Evolutionary conservation across 2,329 filamentous ascomycete species (phyloP).

Genomic region (Trichoderma citrinoviride): DNA sequence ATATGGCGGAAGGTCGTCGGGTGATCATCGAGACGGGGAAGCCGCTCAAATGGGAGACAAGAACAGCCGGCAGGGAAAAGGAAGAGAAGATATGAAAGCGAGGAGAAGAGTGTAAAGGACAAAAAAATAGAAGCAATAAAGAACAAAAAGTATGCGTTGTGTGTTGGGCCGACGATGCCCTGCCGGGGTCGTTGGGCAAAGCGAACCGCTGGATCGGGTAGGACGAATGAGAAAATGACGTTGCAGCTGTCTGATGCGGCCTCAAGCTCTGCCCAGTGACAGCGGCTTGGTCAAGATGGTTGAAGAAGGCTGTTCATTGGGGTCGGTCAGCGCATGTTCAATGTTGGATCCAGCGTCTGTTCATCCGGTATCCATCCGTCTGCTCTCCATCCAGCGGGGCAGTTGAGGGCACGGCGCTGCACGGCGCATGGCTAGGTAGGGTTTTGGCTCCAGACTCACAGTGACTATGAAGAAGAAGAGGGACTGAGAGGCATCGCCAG

Average conservation of each 20-base stretch:
- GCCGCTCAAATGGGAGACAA: neutral
- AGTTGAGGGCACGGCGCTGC: neutral
- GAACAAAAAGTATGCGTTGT: neutral
- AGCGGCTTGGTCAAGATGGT: slow-evolving; percentile 13
- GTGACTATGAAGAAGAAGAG: slow-evolving; percentile 8
- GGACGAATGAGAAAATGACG: slow-evolving; percentile 14
- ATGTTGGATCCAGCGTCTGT: too few relatives aligned
- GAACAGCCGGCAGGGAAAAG: neutral
- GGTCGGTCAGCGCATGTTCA: slow-evolving; percentile 13
- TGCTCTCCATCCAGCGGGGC: slow-evolving; percentile 13
- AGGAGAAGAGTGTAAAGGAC: neutral
- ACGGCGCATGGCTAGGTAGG: neutral
- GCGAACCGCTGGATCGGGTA: slow-evolving; percentile 4
- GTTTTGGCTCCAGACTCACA: slow-evolving; percentile 12
- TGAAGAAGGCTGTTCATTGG: slow-evolving; percentile 18
- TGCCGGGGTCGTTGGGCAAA: slow-evolving; percentile 13
- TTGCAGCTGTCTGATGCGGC: slow-evolving; percentile 3
- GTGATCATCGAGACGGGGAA: neutral
- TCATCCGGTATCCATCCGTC: too few relatives aligned
- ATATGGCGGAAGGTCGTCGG: neutral
- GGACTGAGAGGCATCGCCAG: slow-evolving; percentile 4
- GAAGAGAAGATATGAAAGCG: neutral
- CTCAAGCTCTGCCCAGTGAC: slow-evolving; percentile 17
- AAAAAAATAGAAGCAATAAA: neutral
- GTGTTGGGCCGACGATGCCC: slow-evolving; percentile 5